Evolutionary conservation across 2,329 filamentous ascomycete genomes (phyloP).

Genomic region (Penicillium sp.): DNA sequence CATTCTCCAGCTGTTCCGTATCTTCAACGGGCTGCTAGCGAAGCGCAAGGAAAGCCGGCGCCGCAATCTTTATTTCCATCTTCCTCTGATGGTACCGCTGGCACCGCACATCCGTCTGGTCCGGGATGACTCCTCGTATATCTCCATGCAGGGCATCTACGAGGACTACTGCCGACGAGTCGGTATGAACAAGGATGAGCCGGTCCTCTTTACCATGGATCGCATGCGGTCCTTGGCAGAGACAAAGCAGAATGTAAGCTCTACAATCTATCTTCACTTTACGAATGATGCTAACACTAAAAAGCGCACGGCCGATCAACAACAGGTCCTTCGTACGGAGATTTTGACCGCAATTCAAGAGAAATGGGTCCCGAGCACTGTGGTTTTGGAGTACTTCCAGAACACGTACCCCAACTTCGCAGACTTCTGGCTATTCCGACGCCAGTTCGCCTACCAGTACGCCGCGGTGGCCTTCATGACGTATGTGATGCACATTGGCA

Average conservation of each 20-base stretch:
- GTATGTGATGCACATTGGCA: slow-evolving; percentile 96
- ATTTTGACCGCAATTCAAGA: slow-evolving; percentile 95
- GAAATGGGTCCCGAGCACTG: slow-evolving; percentile 81
- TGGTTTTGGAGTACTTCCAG: slow-evolving; percentile 88
- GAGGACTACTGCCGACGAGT: slow-evolving; percentile 92
- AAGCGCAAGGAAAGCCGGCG: slow-evolving; percentile 95
- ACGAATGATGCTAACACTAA: slow-evolving; percentile 30
- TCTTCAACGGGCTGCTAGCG: slow-evolving; percentile 88
- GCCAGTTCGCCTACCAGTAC: slow-evolving; percentile 94
- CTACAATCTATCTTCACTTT: not conserved
- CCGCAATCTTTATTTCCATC: slow-evolving; percentile 91
- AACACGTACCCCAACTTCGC: slow-evolving; percentile 82
- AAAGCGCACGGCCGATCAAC: slow-evolving; percentile 62
- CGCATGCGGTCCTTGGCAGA: slow-evolving; percentile 79
- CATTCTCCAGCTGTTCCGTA: slow-evolving; percentile 93
- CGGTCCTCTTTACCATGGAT: slow-evolving; percentile 92
- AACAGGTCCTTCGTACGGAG: slow-evolving; percentile 75
- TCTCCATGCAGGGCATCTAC: slow-evolving; percentile 91
- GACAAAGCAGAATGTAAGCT: slow-evolving; percentile 58
- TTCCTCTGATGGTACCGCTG: slow-evolving; percentile 92
- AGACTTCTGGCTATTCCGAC: slow-evolving; percentile 98
- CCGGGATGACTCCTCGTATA: slow-evolving; percentile 91
- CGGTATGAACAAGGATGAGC: slow-evolving; percentile 90
- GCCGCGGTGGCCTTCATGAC: slow-evolving; percentile 97
- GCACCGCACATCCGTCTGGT: slow-evolving; percentile 94